A percentile compares a stretch with the other conserved stretches of the same genome.
These are phyloP conservation scores for Cladophialophora exuberans DNA, from an alignment of 2,329 filamentous ascomycete genomes.

Conservation along the genomic window DNA sequence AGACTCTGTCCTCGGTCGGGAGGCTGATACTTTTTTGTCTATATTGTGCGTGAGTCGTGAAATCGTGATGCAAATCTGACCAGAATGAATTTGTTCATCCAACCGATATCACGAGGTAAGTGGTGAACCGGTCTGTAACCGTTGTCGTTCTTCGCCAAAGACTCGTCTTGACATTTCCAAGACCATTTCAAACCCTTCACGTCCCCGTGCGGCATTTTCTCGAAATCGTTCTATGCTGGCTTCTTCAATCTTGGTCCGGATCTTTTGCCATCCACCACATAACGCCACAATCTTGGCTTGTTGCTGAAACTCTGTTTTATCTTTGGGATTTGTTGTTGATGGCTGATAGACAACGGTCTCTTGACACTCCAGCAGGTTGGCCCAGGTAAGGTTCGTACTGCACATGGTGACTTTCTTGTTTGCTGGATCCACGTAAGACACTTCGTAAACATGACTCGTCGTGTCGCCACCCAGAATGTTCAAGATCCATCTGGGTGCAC, in stretches of 20 bases:
- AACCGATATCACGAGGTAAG: slow-evolving; percentile 16
- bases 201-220: slow-evolving; percentile 87
- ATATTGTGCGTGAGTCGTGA: not conserved
- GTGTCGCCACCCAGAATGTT: slow-evolving; percentile 77
- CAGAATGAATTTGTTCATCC: not conserved
- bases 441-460: slow-evolving; percentile 89
- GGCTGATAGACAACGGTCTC: slow-evolving; percentile 90
- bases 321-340: slow-evolving; percentile 50
- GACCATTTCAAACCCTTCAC: slow-evolving; percentile 93
- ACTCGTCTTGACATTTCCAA: slow-evolving; percentile 90
- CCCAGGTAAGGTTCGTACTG: slow-evolving; percentile 91
- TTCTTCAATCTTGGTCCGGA: slow-evolving; percentile 95
- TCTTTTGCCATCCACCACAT: slow-evolving; percentile 95
- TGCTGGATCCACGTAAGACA: slow-evolving; percentile 86
- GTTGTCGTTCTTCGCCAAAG: slow-evolving; percentile 83
- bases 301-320: slow-evolving; percentile 80
- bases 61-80: not conserved
- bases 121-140: slow-evolving; percentile 42
- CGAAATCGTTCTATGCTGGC: slow-evolving; percentile 84
- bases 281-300: slow-evolving; percentile 90
- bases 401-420: slow-evolving; percentile 93
- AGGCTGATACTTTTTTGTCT: not conserved
- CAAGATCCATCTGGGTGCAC: slow-evolving; percentile 62
- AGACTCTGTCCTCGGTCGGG: too few species aligned
- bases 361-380: slow-evolving; percentile 85